Conservation (phyloP, 2,329 filamentous ascomycete species). For the Zasmidium cellare region DNA sequence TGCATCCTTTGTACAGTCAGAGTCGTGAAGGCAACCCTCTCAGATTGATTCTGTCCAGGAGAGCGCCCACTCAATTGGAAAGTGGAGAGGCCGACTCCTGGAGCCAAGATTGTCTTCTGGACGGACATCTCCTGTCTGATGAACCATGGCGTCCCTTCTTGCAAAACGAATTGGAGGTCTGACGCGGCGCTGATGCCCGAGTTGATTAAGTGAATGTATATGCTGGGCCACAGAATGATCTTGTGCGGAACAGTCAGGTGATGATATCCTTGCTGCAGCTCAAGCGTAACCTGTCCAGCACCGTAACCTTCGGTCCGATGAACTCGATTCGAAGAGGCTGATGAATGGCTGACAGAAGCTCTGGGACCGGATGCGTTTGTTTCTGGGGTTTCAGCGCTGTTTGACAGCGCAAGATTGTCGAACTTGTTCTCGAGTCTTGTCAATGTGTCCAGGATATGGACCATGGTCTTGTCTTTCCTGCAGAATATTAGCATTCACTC, state of each 20-base stretch:
- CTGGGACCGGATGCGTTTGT: constrained; percentile 15
- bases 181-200: constrained; percentile 34
- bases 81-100: constrained; percentile 29
- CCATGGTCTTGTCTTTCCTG: constrained; percentile 64
- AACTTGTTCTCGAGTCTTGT: constrained; percentile 58
- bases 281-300: constrained; percentile 15
- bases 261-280: constrained; percentile 24
- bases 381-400: constrained; percentile 16
- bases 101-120: constrained; percentile 31
- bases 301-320: constrained; percentile 11
- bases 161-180: constrained; percentile 37
- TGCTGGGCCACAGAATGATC: constrained; percentile 50
- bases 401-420: constrained; percentile 41
- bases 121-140: constrained; percentile 36
- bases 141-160: constrained; percentile 42
- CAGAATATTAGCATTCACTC: not conserved
- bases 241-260: constrained; percentile 50
- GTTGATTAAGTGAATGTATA: constrained; percentile 39
- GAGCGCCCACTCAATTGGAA: constrained; percentile 19
- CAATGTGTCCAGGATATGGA: constrained; percentile 60
- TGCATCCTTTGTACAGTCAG: constrained; percentile 54
- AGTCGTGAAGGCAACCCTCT: constrained; percentile 33
- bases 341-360: constrained; percentile 11
- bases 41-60: constrained; percentile 12
- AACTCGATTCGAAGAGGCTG: constrained; percentile 8